These are phyloP conservation scores for Scutellaria baicalensis DNA, from an alignment of 257 asterid genomes.

Conservation along the genomic window DNA sequence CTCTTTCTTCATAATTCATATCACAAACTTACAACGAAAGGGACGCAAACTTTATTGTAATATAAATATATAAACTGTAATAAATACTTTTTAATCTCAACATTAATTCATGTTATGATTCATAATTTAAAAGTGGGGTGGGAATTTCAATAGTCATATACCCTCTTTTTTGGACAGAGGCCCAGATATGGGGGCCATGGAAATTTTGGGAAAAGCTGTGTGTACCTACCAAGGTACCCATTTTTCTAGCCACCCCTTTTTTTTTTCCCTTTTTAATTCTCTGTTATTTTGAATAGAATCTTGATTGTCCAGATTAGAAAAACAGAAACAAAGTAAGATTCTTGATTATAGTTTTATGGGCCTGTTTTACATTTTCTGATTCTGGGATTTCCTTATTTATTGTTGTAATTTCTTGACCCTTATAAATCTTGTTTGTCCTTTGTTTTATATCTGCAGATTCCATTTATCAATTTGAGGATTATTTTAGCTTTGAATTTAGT, in stretches of 20 bases:
- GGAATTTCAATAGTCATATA: conserved; percentile 10
- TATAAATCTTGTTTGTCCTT: not conserved
- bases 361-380: not conserved
- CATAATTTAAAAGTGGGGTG: not conserved
- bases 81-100: not conserved
- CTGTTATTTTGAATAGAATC: not conserved
- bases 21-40: not conserved
- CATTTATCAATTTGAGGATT: not conserved
- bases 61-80: not conserved
- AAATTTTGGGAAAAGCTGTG: not conserved
- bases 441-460: conserved; percentile 5
- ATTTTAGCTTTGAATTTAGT: not conserved
- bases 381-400: not conserved
- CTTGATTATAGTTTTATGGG: not conserved
- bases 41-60: not conserved
- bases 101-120: not conserved
- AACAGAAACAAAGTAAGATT: not conserved
- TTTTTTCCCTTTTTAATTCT: not conserved
- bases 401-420: not conserved
- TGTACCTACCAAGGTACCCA: conserved; percentile 18
- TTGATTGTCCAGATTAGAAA: conserved; percentile 11
- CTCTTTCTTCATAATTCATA: not conserved
- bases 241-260: conserved; percentile 4
- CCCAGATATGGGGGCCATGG: not conserved
- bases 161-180: not conserved